These are phyloP conservation scores for Lactuca saligna DNA, from an alignment of 129 eudicot genomes.

Conservation along the genomic window DNA sequence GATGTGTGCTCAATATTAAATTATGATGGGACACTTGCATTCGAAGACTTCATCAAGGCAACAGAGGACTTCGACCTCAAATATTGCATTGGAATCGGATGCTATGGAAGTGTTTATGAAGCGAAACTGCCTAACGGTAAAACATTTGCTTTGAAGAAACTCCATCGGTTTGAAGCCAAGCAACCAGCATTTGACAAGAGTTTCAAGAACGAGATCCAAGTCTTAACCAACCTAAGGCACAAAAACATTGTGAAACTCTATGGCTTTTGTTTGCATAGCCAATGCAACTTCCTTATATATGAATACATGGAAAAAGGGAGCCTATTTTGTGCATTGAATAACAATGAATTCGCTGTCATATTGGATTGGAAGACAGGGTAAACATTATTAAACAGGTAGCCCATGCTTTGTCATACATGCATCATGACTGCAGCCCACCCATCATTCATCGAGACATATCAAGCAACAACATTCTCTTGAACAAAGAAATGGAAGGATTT, in stretches of 20 bases:
- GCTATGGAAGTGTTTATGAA: conserved; percentile 31
- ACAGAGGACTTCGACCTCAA: too few relatives aligned
- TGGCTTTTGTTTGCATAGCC: conserved; percentile 22
- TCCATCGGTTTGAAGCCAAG: not conserved
- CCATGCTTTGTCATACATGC: conserved; percentile 14
- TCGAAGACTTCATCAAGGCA: conserved; percentile 3
- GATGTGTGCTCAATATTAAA: conserved; percentile 1
- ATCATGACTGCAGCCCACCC: conserved; percentile 21
- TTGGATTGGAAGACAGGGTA: conserved; percentile 11
- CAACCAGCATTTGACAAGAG: too few relatives aligned
- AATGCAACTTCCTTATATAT: conserved; percentile 23
- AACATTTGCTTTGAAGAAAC: conserved; percentile 35
- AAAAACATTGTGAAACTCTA: not conserved
- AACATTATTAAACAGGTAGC: conserved; percentile 1
- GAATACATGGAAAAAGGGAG: conserved; percentile 36
- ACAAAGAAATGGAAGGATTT: conserved; percentile 13
- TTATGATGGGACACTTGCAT: too few relatives aligned
- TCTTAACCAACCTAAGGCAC: conserved; percentile 31
- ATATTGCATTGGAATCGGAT: conserved; percentile 32
- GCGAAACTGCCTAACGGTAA: conserved; percentile 27
- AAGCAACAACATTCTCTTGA: conserved; percentile 17
- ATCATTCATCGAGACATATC: conserved; percentile 14
- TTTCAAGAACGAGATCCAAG: conserved; percentile 1
- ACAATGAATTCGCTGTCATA: not conserved
- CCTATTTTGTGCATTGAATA: conserved; percentile 22